Percentiles rank a stretch among this genome's conserved stretches.
phyloP scores from a whole-genome alignment of 2,329 filamentous ascomycete genomes.

The Fusarium falciforme region DNA sequence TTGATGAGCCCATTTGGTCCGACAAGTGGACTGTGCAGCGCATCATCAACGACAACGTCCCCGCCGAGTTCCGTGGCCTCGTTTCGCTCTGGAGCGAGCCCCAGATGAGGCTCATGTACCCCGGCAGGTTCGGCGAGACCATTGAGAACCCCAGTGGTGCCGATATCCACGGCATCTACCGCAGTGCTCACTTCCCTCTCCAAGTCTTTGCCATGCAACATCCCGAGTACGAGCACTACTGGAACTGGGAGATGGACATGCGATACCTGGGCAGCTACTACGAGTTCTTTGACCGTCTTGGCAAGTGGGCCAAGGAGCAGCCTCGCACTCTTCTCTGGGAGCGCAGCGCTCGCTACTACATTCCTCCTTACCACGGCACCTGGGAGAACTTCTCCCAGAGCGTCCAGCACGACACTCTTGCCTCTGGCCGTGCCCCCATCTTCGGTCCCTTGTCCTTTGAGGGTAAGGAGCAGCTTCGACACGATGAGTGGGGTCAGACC shows the following conservation, averaged over 20 bases:
- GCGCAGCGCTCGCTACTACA: slow-evolving; percentile 80
- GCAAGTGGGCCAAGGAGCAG: slow-evolving; percentile 74
- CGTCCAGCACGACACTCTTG: slow-evolving; percentile 70
- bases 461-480: slow-evolving; percentile 58
- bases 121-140: slow-evolving; percentile 75
- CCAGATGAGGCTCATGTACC: slow-evolving; percentile 84
- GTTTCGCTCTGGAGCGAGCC: slow-evolving; percentile 87
- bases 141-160: slow-evolving; percentile 68
- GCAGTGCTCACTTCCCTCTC: slow-evolving; percentile 71
- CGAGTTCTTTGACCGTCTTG: slow-evolving; percentile 77
- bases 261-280: slow-evolving; percentile 75
- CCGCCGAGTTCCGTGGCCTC: slow-evolving; percentile 82
- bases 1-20: slow-evolving; percentile 83
- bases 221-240: slow-evolving; percentile 74
- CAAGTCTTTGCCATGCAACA: slow-evolving; percentile 73
- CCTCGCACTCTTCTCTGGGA: slow-evolving; percentile 82
- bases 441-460: slow-evolving; percentile 74
- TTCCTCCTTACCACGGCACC: slow-evolving; percentile 74
- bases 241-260: slow-evolving; percentile 80
- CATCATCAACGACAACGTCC: slow-evolving; percentile 73
- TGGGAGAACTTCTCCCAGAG: slow-evolving; percentile 79
- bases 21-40: slow-evolving; percentile 79
- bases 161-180: slow-evolving; percentile 76
- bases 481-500: slow-evolving; percentile 64
- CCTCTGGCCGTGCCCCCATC: slow-evolving; percentile 65